phyloP scores from a whole-genome alignment of 140 eudicot species.

The Flaveria floridana region DNA sequence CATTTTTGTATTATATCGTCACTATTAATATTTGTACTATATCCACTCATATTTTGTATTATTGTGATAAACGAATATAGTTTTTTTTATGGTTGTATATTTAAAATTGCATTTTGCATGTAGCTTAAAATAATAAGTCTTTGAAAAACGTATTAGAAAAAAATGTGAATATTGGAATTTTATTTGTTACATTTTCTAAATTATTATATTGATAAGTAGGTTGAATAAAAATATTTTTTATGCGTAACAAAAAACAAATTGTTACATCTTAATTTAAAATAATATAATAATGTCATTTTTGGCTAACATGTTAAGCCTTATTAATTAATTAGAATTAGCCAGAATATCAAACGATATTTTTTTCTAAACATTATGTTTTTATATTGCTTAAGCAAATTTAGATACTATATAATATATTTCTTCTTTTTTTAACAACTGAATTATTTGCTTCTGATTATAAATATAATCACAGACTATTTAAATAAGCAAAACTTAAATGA shows the following conservation, averaged over 20 bases:
- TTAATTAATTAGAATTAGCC: background rate
- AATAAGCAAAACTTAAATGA: slow-evolving; percentile 5
- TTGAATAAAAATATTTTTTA: background rate
- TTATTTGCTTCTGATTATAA: background rate
- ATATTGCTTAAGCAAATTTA: background rate
- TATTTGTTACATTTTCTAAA: background rate
- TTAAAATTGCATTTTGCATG: background rate
- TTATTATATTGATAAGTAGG: background rate
- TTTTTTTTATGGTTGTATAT: background rate
- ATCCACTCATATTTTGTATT: background rate
- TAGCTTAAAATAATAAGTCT: background rate
- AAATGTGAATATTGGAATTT: background rate
- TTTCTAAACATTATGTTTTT: background rate
- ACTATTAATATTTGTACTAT: background rate
- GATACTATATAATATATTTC: background rate
- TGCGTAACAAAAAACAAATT: background rate
- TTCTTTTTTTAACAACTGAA: background rate
- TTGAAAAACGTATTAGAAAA: background rate
- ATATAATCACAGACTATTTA: background rate
- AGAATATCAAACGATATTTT: background rate
- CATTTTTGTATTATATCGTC: too few species aligned
- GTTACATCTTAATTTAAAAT: background rate
- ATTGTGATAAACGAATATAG: background rate
- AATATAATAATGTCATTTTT: background rate
- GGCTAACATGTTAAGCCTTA: background rate